These are phyloP conservation scores for Pseudogymnoascus sp. DNA, from an alignment of 2,329 filamentous ascomycete species.

Conservation along the genomic window DNA sequence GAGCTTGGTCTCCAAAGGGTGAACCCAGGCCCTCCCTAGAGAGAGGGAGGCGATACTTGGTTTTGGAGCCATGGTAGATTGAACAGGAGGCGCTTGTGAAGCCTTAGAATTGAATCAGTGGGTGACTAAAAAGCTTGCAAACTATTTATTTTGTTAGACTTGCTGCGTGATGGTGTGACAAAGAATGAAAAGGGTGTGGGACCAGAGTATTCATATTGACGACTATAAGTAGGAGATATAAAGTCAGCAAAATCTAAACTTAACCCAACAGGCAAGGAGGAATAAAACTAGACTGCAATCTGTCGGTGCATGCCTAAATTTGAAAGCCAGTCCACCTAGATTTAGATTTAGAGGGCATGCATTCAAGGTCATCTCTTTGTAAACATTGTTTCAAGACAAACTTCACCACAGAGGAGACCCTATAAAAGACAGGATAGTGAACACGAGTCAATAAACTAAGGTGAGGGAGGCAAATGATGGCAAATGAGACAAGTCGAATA, in stretches of 20 bases:
- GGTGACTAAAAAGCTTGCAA: background rate
- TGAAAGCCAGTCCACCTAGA: background rate
- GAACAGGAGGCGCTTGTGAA: too few relatives aligned
- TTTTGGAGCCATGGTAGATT: background rate
- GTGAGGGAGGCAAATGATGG: background rate
- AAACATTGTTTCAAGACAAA: background rate
- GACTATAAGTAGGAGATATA: background rate
- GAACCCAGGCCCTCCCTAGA: conserved; percentile 62
- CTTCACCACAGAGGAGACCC: background rate
- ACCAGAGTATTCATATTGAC: background rate
- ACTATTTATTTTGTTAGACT: background rate
- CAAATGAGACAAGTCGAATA: background rate
- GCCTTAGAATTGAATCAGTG: background rate
- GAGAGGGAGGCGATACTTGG: conserved; percentile 8
- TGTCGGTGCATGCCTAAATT: background rate
- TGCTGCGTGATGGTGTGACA: background rate
- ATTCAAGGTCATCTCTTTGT: background rate
- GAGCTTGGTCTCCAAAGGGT: conserved; percentile 60
- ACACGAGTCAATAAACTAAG: background rate
- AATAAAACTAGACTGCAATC: background rate
- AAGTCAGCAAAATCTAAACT: background rate
- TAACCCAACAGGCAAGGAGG: background rate
- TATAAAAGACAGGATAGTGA: background rate
- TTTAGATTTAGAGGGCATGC: background rate
- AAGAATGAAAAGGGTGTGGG: background rate